phyloP scores from a whole-genome alignment of 2,329 filamentous ascomycete genomes.

The Aureobasidium vineae region DNA sequence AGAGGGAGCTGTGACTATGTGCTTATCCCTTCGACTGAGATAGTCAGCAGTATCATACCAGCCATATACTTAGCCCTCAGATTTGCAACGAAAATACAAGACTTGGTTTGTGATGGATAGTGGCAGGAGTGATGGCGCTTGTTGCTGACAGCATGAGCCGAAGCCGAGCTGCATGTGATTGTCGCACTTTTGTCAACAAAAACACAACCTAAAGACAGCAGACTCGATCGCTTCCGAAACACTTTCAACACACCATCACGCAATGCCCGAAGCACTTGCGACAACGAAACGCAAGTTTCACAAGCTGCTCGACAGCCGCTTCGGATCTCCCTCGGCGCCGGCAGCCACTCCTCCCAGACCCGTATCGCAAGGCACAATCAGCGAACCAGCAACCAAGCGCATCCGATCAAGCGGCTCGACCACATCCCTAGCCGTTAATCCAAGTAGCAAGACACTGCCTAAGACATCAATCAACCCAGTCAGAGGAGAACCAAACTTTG shows the following conservation, averaged over 20 bases:
- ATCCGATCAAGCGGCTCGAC: constrained; percentile 36
- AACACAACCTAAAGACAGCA: background rate
- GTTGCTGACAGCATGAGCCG: constrained; percentile 21
- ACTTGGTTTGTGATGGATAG: background rate
- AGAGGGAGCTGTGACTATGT: constrained; percentile 34
- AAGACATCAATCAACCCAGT: constrained; percentile 23
- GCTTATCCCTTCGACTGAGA: background rate
- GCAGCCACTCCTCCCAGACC: constrained; percentile 38
- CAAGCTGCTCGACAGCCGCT: constrained; percentile 62
- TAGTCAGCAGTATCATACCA: background rate
- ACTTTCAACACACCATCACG: background rate
- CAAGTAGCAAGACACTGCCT: constrained; percentile 14
- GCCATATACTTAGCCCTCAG: too few species aligned
- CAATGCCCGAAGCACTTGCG: constrained; percentile 58
- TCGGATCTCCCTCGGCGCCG: constrained; percentile 47
- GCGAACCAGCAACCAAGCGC: constrained; percentile 37
- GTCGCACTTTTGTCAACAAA: constrained; percentile 18
- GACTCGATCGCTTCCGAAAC: background rate
- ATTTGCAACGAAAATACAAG: too few species aligned
- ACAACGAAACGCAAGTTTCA: constrained; percentile 84
- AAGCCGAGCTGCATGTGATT: constrained; percentile 24
- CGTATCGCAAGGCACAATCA: constrained; percentile 28
- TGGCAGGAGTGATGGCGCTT: background rate
- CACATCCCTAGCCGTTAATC: constrained; percentile 30
- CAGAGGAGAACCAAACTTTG: constrained; percentile 62